Evolutionary conservation across 495 filamentous ascomycete genomes (phyloP), one percentile per base, ranked within the genome.

Genomic region (Xylaria castorea): DNA sequence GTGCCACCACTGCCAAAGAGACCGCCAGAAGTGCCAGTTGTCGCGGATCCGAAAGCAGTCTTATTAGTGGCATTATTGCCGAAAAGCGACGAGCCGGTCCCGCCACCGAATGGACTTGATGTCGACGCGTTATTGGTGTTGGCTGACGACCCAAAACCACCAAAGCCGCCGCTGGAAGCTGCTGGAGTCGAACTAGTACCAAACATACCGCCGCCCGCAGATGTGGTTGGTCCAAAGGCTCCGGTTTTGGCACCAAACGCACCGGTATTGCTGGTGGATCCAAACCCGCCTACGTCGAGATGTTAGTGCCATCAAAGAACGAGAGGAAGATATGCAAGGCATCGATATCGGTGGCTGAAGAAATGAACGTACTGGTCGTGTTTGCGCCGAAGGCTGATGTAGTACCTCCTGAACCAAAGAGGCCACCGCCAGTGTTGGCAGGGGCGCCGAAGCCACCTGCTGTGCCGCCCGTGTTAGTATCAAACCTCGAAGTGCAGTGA

Each of bases 81-180:
- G 58, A 85, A 85, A 18, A 80, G 73, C 42, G 83, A 80, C 7
- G 79, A 71, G 20, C 77, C 76, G n/a, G 71, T 74, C 38, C 80
- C 79, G n/a, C 73, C 77, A 66, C 87, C 85, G 63, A 87, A 85
- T 44, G 86, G 81, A 48, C 84, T 83, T 58, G 83, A 83, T 16
- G 84, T 76, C 30, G 88, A 83, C 40, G 81, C 78, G 50, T 71
- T 73, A 36, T 81, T 85, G 38, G 76, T 70, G 38, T 78, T 83
- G 42, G 85, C 27, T n/a, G n/a, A n/a, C 20, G 62, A 65, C 50
- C 89, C 89, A 77, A 91, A 91, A 22, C 84, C 86, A 32, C 79
- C 75, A 70, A 79, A 79, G 66, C 73, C 73, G 20, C 61, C 38
- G 53, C 76, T 71, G 74, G 75, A 65, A 68, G 74, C 74, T 25